A percentile compares a stretch with the other conserved stretches of the same genome.
phyloP scores from a whole-genome alignment of 768 basidiomycete genomes.

The Termitomyces sp. region DNA sequence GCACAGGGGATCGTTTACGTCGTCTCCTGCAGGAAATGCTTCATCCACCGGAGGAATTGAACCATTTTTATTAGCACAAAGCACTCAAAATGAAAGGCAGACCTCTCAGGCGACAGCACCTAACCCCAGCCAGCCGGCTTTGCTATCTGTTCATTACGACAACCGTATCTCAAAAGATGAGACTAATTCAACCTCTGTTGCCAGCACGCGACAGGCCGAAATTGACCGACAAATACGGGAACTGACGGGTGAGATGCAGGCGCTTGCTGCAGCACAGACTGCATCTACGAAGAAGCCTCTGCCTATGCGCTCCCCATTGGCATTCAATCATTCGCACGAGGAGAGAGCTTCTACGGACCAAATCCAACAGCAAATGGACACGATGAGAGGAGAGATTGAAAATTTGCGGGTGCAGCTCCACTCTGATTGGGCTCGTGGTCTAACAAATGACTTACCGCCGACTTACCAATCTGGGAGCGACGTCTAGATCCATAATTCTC shows the following conservation, averaged over 20 bases:
- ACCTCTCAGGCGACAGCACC: background rate
- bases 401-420: conserved; percentile 7
- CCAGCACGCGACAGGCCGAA: conserved; percentile 6
- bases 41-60: background rate
- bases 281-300: background rate
- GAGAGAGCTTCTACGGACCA: background rate
- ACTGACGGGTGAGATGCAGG: conserved; percentile 5
- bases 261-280: background rate
- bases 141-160: background rate
- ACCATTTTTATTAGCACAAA: background rate
- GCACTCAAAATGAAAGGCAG: background rate
- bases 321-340: background rate
- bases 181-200: background rate
- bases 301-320: background rate
- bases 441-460: conserved; percentile 15
- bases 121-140: background rate
- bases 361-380: conserved; percentile 8
- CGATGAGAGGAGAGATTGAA: conserved; percentile 11
- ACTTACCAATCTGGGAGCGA: conserved; percentile 1
- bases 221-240: conserved; percentile 3
- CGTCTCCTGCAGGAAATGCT: background rate
- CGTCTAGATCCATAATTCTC: too few species aligned
- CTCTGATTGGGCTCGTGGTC: conserved; percentile 10
- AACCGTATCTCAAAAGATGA: too few species aligned
- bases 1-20: background rate